Conservation (phyloP, 805 yeast species). For the Candida vartiovaarae region DNA sequence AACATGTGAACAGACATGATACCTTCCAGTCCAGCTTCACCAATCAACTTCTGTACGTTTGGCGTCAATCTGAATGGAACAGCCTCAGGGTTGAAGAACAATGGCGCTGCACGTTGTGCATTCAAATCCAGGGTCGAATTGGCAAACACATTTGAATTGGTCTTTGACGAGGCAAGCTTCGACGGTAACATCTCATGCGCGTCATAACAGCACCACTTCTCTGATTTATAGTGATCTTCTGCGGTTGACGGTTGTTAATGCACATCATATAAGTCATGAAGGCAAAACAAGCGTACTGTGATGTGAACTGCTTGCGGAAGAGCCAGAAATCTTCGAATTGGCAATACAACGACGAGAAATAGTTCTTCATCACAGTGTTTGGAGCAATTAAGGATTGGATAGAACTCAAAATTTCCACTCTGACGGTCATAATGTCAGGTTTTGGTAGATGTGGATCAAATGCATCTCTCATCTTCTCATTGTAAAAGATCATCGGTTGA, state of each 20-base stretch:
- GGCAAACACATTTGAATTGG: conserved; percentile 29
- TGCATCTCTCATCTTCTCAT: conserved; percentile 83
- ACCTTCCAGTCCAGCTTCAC: conserved; percentile 92
- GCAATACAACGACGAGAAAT: conserved; percentile 62
- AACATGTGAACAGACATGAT: conserved; percentile 77
- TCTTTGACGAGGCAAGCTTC: conserved; percentile 49
- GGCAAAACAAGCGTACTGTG: conserved; percentile 89
- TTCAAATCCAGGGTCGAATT: conserved; percentile 29
- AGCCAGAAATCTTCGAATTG: conserved; percentile 94
- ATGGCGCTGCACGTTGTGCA: conserved; percentile 44
- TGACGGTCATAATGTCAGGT: conserved; percentile 82
- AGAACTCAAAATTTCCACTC: conserved; percentile 86
- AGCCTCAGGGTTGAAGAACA: conserved; percentile 84
- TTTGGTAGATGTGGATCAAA: conserved; percentile 90
- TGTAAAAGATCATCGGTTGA: conserved; percentile 81
- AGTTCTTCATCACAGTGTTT: conserved; percentile 69
- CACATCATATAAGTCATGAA: conserved; percentile 94
- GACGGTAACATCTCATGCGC: conserved; percentile 92
- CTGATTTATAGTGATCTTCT: conserved; percentile 77
- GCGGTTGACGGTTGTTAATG: conserved; percentile 88
- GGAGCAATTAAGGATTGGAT: conserved; percentile 87
- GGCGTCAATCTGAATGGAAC: conserved; percentile 97
- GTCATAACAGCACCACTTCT: conserved; percentile 89
- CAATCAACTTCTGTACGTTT: conserved; percentile 87
- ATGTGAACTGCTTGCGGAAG: conserved; percentile 89